Conservation (phyloP, 106 monocot genomes). For the Dendrobium officinale region DNA sequence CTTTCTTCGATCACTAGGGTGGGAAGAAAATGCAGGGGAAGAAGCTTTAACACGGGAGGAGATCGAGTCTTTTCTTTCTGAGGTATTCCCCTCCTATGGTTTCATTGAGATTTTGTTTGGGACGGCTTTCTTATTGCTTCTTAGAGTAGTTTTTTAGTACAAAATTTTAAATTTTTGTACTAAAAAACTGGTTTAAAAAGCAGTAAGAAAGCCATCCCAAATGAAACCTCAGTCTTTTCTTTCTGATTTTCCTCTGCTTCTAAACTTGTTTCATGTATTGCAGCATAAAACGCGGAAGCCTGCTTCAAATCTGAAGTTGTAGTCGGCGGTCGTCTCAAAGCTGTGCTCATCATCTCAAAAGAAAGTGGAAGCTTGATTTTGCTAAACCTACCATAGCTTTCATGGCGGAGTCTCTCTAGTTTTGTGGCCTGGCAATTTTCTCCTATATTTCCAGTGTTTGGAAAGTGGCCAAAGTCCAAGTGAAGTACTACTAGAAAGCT, state of each 20-base stretch:
- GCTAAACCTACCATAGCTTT: too few species aligned
- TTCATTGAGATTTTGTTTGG: not conserved
- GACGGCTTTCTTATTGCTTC: too few species aligned
- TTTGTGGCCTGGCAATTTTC: not conserved
- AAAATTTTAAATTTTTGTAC: too few species aligned
- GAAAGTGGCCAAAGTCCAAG: not conserved
- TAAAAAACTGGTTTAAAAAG: too few species aligned
- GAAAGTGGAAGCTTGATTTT: not conserved
- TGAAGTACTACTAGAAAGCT: not conserved
- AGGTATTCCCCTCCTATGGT: slow-evolving; percentile 6
- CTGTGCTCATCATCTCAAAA: not conserved
- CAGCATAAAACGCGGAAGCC: slow-evolving; percentile 2
- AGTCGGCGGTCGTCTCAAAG: not conserved
- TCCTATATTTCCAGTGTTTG: not conserved
- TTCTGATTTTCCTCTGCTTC: not conserved
- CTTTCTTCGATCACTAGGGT: slow-evolving; percentile 22
- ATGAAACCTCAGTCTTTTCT: not conserved
- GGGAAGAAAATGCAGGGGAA: slow-evolving; percentile 20
- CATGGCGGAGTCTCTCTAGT: not conserved
- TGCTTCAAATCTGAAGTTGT: slow-evolving; percentile 2
- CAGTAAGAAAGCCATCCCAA: not conserved
- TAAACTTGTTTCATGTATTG: not conserved
- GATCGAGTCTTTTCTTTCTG: slow-evolving; percentile 19
- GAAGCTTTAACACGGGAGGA: slow-evolving; percentile 19
- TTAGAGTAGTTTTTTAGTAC: too few species aligned